These are phyloP conservation scores for Polygonum maritimum DNA, from an alignment of 148 eudicot species.

Conservation along the genomic window DNA sequence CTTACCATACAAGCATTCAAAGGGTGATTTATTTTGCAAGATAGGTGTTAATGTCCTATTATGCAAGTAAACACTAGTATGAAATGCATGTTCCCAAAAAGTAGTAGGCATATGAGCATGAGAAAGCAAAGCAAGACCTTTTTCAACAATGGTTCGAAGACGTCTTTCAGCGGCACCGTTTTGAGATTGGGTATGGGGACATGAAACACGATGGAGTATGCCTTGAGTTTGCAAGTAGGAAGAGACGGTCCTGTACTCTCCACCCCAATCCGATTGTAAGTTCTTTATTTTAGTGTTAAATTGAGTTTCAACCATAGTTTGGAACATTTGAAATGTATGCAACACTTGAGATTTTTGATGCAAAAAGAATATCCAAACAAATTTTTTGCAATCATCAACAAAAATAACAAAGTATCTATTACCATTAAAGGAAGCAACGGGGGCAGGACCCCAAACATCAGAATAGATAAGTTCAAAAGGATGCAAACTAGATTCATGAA, in stretches of 20 bases:
- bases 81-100: neutral
- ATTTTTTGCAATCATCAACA: neutral
- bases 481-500: neutral
- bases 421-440: neutral
- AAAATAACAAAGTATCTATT: too few relatives aligned
- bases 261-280: neutral
- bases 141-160: neutral
- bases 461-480: neutral
- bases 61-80: neutral
- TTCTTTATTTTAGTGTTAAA: too few relatives aligned
- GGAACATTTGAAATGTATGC: neutral
- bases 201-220: neutral
- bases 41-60: neutral
- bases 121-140: neutral
- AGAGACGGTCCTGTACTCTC: neutral
- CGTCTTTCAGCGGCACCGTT: neutral
- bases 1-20: too few relatives aligned
- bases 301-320: neutral
- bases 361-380: neutral
- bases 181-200: neutral
- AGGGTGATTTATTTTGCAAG: neutral
- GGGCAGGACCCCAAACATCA: neutral
- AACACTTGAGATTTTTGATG: neutral
- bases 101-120: neutral
- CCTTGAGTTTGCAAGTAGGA: neutral